Base-by-base conservation (phyloP, 208 protist genomes). In the Novymonas esmeraldas region DNA sequence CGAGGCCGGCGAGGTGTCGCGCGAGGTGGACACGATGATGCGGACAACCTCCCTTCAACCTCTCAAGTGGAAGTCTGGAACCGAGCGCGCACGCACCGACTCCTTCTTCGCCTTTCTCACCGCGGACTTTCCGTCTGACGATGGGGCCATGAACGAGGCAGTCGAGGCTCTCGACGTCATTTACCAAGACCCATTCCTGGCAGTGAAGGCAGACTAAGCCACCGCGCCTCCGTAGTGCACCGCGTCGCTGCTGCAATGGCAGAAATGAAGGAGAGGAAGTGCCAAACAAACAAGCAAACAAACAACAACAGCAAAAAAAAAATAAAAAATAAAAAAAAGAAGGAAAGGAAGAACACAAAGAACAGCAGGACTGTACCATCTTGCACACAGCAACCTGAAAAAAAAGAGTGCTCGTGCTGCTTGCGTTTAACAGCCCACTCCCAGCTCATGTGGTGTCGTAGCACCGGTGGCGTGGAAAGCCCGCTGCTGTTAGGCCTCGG, bases 81-180 rank as follows among this genome's bases (percentile, higher is more conserved):
- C 83, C 0, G 85, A 93, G 48, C 73, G 76, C 24, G 68, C 83
- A 2, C 73, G 81, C 48, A 73, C 68, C 2, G 85, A 93, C 64
- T 95, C 90, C 3, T 48, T 95, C 49, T 95, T 95, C 44, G 39
- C 60, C 3, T 90, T 93, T 45, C 94, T 95, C 57, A 80, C 85
- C 26, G 64, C 66, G 1, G 45, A 55, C 6, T 63, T 66, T 22
- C 13, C 46, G 16, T 36, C 41, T 0, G 81, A 81, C 48, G 60
- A 42, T 16, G 73, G 82, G 16, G 69, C 70, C n/a, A 46, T 93
- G 51, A 64, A 38, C 13, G 82, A 87, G 6, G 63, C 64, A 7
- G 29, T 85, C 9, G 82, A 85, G 20, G 82, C 75, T 2, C 82
- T 93, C 63, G 90, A 95, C 48, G 80, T 76, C 14, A 58, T 93